A percentile compares a stretch with the other conserved stretches of the same genome.
Conservation (phyloP, 352 stramenopile species). For the Aphanomyces stellatus region DNA sequence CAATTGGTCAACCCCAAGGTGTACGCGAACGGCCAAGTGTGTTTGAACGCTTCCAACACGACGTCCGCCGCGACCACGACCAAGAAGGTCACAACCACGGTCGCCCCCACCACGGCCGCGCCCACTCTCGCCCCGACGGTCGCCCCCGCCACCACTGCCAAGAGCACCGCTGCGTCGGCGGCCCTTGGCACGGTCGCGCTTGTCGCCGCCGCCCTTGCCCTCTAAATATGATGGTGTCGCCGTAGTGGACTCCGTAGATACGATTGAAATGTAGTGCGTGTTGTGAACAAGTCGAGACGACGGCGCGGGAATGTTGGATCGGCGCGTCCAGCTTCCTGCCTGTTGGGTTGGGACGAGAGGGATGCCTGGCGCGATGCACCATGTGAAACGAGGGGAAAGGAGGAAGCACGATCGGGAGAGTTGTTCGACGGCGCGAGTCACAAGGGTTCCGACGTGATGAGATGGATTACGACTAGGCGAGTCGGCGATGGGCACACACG, state of each 20-base stretch:
- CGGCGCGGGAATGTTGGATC: too few species aligned
- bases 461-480: too few species aligned
- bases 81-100: neutral
- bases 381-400: too few species aligned
- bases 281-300: too few species aligned
- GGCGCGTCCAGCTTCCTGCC: too few species aligned
- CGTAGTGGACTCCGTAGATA: neutral
- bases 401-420: too few species aligned
- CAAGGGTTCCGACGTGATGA: too few species aligned
- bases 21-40: slow-evolving; percentile 11
- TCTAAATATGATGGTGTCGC: neutral
- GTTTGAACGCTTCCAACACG: neutral
- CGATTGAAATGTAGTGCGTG: neutral
- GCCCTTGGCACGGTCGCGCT: neutral
- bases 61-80: neutral
- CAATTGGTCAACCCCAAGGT: neutral
- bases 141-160: neutral
- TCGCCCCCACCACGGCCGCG: neutral
- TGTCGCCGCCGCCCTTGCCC: neutral
- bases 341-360: too few species aligned
- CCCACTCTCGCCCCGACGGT: neutral
- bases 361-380: too few species aligned
- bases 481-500: too few species aligned
- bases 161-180: neutral
- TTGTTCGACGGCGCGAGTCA: too few species aligned